A percentile compares a stretch with the other conserved stretches of the same genome.
These are phyloP conservation scores for Adansonia madagascariensis DNA, from an alignment of 441 rosid species.

Conservation along the genomic window DNA sequence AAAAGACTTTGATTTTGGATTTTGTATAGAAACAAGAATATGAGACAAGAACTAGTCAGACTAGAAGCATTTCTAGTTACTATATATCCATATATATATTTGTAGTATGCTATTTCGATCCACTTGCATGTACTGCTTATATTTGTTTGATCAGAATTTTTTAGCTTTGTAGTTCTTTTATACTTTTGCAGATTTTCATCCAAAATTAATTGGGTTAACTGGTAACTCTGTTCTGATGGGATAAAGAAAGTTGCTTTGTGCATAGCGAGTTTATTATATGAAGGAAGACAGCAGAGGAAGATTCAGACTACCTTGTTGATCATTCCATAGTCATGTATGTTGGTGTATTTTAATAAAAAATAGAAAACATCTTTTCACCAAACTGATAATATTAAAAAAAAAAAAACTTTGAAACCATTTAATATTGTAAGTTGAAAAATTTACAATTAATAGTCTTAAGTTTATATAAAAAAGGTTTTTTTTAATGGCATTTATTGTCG, in stretches of 20 bases:
- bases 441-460: no score
- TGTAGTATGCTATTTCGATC: not conserved
- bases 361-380: no score
- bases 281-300: constrained; percentile 95
- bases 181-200: constrained; percentile 75
- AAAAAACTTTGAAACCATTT: no score
- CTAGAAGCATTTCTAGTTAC: constrained; percentile 8
- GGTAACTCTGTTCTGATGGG: constrained; percentile 82
- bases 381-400: no score
- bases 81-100: not conserved
- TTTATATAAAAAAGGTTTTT: no score
- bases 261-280: constrained; percentile 92
- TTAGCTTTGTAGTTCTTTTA: not conserved
- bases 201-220: constrained; percentile 79
- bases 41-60: not conserved
- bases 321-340: constrained; percentile 90
- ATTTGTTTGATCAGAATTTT: not conserved
- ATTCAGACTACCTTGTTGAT: constrained; percentile 95
- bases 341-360: no score
- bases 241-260: constrained; percentile 75
- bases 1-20: not conserved
- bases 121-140: not conserved
- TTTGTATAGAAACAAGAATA: not conserved
- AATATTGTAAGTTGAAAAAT: no score
- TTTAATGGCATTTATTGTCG: no score